phyloP scores from a whole-genome alignment of 1,284 basidiomycete genomes.

The Ustilago esculenta region DNA sequence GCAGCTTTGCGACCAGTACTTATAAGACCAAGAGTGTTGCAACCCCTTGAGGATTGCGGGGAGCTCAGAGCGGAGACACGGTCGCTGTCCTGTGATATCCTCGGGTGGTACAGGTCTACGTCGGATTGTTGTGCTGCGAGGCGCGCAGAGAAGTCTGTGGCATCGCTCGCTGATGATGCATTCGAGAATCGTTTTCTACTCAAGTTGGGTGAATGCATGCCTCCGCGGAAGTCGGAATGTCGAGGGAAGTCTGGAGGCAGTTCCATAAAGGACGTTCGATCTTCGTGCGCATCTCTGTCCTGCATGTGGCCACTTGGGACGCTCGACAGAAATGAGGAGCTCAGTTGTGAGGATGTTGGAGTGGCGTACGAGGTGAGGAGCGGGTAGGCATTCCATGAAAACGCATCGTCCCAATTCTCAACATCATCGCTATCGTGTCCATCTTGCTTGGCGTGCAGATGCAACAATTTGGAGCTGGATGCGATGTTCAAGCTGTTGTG shows the following conservation, averaged over 20 bases:
- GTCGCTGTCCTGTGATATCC: conserved; percentile 6
- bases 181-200: conserved; percentile 12
- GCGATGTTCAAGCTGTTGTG: neutral
- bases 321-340: too few species aligned
- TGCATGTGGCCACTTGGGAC: too few species aligned
- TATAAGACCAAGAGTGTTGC: neutral
- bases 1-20: neutral
- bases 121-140: conserved; percentile 41
- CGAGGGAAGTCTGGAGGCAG: conserved; percentile 1
- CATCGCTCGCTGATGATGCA: conserved; percentile 18
- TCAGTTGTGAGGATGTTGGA: conserved; percentile 11
- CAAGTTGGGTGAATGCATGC: neutral
- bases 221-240: conserved; percentile 1
- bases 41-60: neutral
- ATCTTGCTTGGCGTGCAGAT: neutral
- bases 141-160: conserved; percentile 37
- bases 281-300: too few species aligned
- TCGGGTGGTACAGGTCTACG: conserved; percentile 5
- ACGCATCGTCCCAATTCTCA: conserved; percentile 52
- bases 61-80: neutral
- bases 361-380: conserved; percentile 18
- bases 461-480: neutral
- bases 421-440: conserved; percentile 37
- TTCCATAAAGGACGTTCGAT: neutral
- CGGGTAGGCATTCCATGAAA: conserved; percentile 37